Percentiles rank a stretch among this genome's conserved stretches.
These are phyloP conservation scores for Phlebiopsis flavidoalba DNA, from an alignment of 768 basidiomycete species.

Conservation along the genomic window DNA sequence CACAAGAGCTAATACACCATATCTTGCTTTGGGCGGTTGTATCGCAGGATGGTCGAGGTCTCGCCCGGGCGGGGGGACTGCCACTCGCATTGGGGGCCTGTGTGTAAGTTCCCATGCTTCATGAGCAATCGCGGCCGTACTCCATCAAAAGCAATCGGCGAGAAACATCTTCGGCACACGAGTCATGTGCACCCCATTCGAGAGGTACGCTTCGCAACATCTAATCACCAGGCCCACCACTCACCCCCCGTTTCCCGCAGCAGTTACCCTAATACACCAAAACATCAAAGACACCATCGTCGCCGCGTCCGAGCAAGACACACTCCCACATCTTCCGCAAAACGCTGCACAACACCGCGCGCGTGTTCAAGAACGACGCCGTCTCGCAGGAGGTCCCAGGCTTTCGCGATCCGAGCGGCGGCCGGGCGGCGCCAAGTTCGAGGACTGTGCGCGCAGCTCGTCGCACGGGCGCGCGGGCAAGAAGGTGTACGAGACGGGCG, in stretches of 20 bases:
- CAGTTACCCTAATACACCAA: constrained; percentile 78
- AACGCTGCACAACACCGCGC: constrained; percentile 77
- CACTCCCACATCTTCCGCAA: constrained; percentile 87
- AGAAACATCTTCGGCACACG: no score
- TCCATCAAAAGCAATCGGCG: no score
- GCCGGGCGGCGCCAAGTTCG: constrained; percentile 84
- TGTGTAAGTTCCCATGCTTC: constrained; percentile 40
- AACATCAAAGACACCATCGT: constrained; percentile 91
- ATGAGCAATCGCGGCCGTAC: background rate
- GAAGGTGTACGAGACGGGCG: constrained; percentile 77
- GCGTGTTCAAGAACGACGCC: constrained; percentile 83
- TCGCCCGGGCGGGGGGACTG: no score
- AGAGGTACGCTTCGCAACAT: constrained; percentile 42
- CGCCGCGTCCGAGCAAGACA: constrained; percentile 75
- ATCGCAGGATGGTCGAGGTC: constrained; percentile 81
- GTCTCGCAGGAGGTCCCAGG: constrained; percentile 81
- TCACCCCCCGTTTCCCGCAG: background rate
- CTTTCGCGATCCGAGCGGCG: constrained; percentile 74
- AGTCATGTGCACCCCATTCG: constrained; percentile 91
- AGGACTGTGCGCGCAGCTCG: constrained; percentile 70
- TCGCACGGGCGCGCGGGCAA: constrained; percentile 64
- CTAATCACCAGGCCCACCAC: no score
- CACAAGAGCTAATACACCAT: constrained; percentile 81
- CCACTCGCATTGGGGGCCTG: constrained; percentile 76
- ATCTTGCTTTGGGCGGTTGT: constrained; percentile 88